Base-by-base conservation (phyloP, 805 yeast species). In the Starmerella vitae region DNA sequence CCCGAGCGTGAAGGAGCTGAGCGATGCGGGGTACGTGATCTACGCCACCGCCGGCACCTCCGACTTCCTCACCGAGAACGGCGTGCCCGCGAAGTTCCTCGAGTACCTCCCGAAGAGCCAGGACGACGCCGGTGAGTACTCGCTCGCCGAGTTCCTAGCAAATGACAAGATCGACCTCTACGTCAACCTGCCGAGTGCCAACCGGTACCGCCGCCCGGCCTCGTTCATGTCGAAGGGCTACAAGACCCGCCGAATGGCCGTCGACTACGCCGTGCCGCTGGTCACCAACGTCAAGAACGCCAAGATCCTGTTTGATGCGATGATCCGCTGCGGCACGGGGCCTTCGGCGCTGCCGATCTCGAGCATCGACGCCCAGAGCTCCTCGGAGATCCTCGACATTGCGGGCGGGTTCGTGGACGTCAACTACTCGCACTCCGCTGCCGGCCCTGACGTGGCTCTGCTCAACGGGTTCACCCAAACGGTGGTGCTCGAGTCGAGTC, bases 11-110 rank as follows among this genome's bases (percentile, higher is more conserved):
- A 69, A 70, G 62, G 80, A 76, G 58, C 68, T 91, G 44, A 67
- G 76, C 61, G 82, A 81, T 59, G 64, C 83, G 61, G 97, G 95
- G 43, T 91, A 68, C 71, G 78, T 78, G 55, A 67, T 91, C 54
- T 93, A 85, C 65, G 99, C 97, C 32, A 91, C 99, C 49, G 84
- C 97, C 21, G 99, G 99, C 68, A 91, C 99, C 49, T 94, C 97
- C 48, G 98, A 91, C 63, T 91, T 91, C 67, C 77, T 91, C 55
- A 84, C 82, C 60, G 98, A 91, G 63, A 94, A 91, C 60, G 80
- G 76, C 36, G 71, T 91, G 49, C 94, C 96, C 38, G 96, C 91
- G 44, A 86, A 85, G 65, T 93, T 84, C 65, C 72, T 91, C 60
- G 98, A 91, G 66, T 81, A 85, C 37, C 67, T 88, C 63, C 78